Conservation (phyloP, 352 stramenopile species). For the Phytopythium kandeliae region DNA sequence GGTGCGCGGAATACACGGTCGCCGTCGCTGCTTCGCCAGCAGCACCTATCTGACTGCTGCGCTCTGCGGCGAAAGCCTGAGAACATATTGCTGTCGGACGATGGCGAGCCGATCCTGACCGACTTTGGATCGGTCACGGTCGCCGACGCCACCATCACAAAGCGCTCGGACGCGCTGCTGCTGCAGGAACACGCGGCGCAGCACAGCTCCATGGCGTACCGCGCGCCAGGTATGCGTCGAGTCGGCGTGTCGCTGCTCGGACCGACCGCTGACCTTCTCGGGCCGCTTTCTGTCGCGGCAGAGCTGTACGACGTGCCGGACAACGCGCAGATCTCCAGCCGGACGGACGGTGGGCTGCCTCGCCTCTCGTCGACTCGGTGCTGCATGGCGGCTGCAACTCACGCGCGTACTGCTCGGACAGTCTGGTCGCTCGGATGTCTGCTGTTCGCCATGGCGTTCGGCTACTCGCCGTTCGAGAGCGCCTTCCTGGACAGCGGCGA, state of each 20-base stretch:
- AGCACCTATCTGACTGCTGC: too few relatives aligned
- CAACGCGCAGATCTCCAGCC: constrained; percentile 55
- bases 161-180: constrained; percentile 72
- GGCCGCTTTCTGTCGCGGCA: constrained; percentile 11
- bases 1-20: too few relatives aligned
- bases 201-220: constrained; percentile 83
- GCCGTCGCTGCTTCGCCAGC: too few relatives aligned
- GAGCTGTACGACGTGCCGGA: constrained; percentile 87
- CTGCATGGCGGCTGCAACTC: too few relatives aligned
- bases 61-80: constrained; percentile 44
- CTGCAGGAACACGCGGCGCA: constrained; percentile 82
- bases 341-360: constrained; percentile 49
- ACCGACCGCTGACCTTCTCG: too few relatives aligned
- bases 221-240: constrained; percentile 57
- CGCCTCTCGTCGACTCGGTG: background rate
- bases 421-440: constrained; percentile 89
- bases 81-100: constrained; percentile 78
- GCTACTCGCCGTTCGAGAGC: constrained; percentile 88
- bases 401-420: constrained; percentile 5
- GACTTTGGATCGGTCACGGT: constrained; percentile 81
- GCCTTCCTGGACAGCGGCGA: constrained; percentile 68
- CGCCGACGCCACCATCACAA: constrained; percentile 59
- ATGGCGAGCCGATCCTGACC: constrained; percentile 80
- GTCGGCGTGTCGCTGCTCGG: too few relatives aligned
- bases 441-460: constrained; percentile 86